These are phyloP conservation scores for Cyberlindnera euphorbiae DNA, from an alignment of 805 yeast genomes.

Conservation along the genomic window DNA sequence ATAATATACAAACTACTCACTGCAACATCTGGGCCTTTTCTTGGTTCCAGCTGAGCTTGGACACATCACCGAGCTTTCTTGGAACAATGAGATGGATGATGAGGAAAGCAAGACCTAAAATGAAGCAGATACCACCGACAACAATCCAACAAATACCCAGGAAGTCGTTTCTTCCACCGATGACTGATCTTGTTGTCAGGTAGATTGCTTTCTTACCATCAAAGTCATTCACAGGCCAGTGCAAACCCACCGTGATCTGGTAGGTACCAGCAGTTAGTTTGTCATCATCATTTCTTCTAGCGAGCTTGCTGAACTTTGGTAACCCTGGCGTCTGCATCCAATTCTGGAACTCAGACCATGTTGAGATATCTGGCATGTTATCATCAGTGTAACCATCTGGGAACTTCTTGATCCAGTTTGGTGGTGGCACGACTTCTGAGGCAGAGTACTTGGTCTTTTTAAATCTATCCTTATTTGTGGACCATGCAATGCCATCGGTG, in stretches of 20 bases:
- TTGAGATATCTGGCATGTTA: constrained; percentile 63
- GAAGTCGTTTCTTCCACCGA: constrained; percentile 74
- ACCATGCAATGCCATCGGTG: constrained; percentile 64
- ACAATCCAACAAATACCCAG: constrained; percentile 72
- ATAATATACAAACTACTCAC: not conserved
- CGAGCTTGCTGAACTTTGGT: constrained; percentile 61
- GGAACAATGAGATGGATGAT: constrained; percentile 57
- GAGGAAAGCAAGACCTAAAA: constrained; percentile 49
- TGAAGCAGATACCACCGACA: constrained; percentile 65
- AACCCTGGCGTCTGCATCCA: constrained; percentile 86
- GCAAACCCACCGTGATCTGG: constrained; percentile 62
- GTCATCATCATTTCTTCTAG: constrained; percentile 56
- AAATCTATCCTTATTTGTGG: constrained; percentile 57
- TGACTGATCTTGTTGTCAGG: constrained; percentile 62
- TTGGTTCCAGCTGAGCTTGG: constrained; percentile 68
- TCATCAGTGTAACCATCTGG: constrained; percentile 72
- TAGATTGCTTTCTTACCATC: constrained; percentile 65
- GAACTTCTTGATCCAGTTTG: constrained; percentile 67
- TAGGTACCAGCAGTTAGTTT: constrained; percentile 53
- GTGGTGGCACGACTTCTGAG: constrained; percentile 71
- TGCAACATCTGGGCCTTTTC: constrained; percentile 34
- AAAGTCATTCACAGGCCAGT: constrained; percentile 71
- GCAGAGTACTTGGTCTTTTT: constrained; percentile 59
- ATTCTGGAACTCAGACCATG: constrained; percentile 70
- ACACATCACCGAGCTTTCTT: constrained; percentile 68